These are phyloP conservation scores for Emmonsia crescens DNA, from an alignment of 2,329 filamentous ascomycete genomes.

Conservation along the genomic window DNA sequence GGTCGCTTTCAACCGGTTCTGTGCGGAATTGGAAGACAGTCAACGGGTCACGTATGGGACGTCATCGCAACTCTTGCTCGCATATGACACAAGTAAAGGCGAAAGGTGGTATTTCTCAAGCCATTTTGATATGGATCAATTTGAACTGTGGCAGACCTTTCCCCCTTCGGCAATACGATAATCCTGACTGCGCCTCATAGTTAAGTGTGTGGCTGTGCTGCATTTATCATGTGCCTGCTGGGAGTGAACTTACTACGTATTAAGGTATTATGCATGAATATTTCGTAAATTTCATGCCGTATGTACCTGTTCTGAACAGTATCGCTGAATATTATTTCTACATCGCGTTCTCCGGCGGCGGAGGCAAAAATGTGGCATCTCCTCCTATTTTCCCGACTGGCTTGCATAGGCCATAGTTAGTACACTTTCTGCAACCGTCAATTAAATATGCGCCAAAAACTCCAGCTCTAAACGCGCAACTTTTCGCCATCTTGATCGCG, in stretches of 20 bases:
- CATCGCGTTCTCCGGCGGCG: neutral
- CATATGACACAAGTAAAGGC: no score
- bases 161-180: neutral
- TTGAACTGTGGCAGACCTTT: no score
- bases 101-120: neutral
- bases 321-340: neutral
- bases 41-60: neutral
- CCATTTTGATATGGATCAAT: neutral
- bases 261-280: neutral
- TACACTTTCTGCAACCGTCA: neutral
- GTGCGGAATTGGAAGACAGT: neutral
- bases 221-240: neutral
- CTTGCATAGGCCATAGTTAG: neutral
- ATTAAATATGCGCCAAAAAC: neutral
- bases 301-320: slow-evolving; percentile 1
- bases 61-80: neutral
- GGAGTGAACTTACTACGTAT: no score
- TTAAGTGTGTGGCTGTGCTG: slow-evolving; percentile 1
- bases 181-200: slow-evolving; percentile 1
- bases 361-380: neutral
- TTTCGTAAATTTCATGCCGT: neutral
- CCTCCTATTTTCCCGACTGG: neutral
- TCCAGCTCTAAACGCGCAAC: neutral
- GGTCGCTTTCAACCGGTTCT: neutral
- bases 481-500: neutral